Conservation (phyloP, 1,284 basidiomycete genomes). For the Marasmius sp. region DNA sequence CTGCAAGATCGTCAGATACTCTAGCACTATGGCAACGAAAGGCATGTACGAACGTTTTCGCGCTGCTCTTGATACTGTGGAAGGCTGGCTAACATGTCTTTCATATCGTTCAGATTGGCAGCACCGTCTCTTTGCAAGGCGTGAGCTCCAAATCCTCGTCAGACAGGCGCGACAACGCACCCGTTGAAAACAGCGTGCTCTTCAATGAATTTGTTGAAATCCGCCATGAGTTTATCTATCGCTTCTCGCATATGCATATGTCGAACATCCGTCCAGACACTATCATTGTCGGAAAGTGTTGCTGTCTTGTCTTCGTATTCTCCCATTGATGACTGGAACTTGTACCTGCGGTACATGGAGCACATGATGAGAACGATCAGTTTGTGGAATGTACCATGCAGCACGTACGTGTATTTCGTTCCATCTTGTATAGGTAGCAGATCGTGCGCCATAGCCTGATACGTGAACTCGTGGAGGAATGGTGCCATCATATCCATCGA, state of each 20-base stretch:
- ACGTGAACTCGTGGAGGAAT: slow-evolving; percentile 96
- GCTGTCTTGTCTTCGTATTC: slow-evolving; percentile 87
- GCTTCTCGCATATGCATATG: slow-evolving; percentile 99
- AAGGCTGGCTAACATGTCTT: slow-evolving; percentile 95
- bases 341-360: slow-evolving; percentile 55
- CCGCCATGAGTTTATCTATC: slow-evolving; percentile 92
- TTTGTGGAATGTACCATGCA: not conserved
- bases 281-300: slow-evolving; percentile 81
- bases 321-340: slow-evolving; percentile 83
- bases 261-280: slow-evolving; percentile 89
- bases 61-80: slow-evolving; percentile 96
- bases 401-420: slow-evolving; percentile 76
- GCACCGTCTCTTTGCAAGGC: slow-evolving; percentile 61
- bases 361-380: not conserved
- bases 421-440: slow-evolving; percentile 88
- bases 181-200: slow-evolving; percentile 92
- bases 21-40: not conserved
- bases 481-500: slow-evolving; percentile 93
- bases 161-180: slow-evolving; percentile 38
- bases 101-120: slow-evolving; percentile 94
- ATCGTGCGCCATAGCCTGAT: slow-evolving; percentile 98
- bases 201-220: slow-evolving; percentile 92
- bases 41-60: slow-evolving; percentile 68
- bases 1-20: slow-evolving; percentile 36
- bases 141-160: not conserved